Evolutionary conservation across 805 yeast genomes (phyloP).

Genomic region (Candida xyloterini): DNA sequence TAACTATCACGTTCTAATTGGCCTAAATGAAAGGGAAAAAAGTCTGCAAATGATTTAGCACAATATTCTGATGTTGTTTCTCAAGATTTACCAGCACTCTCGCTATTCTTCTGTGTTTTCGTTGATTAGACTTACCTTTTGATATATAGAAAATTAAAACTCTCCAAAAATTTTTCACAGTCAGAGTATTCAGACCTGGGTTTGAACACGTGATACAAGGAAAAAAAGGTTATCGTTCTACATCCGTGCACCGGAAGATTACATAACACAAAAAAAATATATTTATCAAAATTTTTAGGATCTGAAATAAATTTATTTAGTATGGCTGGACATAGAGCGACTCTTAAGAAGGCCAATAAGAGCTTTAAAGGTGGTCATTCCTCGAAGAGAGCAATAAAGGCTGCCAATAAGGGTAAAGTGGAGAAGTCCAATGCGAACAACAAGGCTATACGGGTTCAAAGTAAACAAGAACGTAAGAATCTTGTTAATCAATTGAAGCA

Average conservation of each 20-base stretch:
- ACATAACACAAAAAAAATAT: conserved; percentile 8
- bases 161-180: conserved; percentile 18
- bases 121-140: conserved; percentile 7
- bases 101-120: conserved; percentile 1
- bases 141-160: conserved; percentile 11
- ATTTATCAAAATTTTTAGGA: conserved; percentile 10
- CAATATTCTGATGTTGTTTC: background rate
- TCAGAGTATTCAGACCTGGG: conserved; percentile 10
- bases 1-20: background rate
- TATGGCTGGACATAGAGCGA: conserved; percentile 82
- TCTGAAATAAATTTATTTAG: conserved; percentile 7
- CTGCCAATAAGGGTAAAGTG: conserved; percentile 79
- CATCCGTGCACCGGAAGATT: conserved; percentile 7
- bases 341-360: conserved; percentile 82
- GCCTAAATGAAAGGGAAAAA: background rate
- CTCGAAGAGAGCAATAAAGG: conserved; percentile 82
- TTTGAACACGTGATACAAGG: conserved; percentile 8
- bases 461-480: conserved; percentile 70
- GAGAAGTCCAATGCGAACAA: conserved; percentile 53
- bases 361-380: conserved; percentile 90
- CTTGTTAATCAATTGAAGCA: conserved; percentile 72
- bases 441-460: conserved; percentile 38
- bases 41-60: background rate
- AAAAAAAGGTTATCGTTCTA: too few relatives aligned
- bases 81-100: background rate